A percentile compares a stretch with the other conserved stretches of the same genome.
Conservation (phyloP, 352 stramenopile genomes). For the Globisporangium solare region DNA sequence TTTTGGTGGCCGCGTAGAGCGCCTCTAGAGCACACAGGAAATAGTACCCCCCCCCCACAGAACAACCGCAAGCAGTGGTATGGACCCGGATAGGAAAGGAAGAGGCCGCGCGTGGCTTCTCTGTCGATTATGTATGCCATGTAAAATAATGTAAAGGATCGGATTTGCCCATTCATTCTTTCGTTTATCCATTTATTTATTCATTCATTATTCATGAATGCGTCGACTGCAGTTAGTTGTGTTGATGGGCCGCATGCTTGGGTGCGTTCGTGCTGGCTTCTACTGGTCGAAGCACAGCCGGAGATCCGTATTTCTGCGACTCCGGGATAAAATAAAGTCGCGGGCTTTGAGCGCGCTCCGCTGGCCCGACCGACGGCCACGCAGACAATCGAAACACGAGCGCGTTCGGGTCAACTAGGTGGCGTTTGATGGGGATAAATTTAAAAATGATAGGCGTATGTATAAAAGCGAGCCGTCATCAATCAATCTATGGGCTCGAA, state of each 20-base stretch:
- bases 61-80: constrained; percentile 1
- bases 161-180: background rate
- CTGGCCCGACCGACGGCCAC: too few species aligned
- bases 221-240: background rate
- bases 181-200: background rate
- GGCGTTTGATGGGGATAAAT: background rate
- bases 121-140: constrained; percentile 16
- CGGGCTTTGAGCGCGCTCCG: too few species aligned
- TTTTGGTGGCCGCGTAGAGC: constrained; percentile 29
- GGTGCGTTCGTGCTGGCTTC: background rate
- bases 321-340: too few species aligned
- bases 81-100: constrained; percentile 2
- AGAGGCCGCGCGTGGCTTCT: constrained; percentile 1
- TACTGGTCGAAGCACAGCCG: background rate
- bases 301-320: too few species aligned
- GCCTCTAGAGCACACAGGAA: constrained; percentile 9
- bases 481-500: constrained; percentile 1
- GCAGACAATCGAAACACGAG: background rate
- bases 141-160: constrained; percentile 21
- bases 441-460: background rate
- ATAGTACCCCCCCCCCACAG: constrained; percentile 2
- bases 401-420: background rate
- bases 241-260: background rate
- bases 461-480: background rate
- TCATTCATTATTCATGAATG: background rate